Evolutionary conservation across 371 early-diverging fungal species (phyloP).

Genomic region (Smittium mucronatum): DNA sequence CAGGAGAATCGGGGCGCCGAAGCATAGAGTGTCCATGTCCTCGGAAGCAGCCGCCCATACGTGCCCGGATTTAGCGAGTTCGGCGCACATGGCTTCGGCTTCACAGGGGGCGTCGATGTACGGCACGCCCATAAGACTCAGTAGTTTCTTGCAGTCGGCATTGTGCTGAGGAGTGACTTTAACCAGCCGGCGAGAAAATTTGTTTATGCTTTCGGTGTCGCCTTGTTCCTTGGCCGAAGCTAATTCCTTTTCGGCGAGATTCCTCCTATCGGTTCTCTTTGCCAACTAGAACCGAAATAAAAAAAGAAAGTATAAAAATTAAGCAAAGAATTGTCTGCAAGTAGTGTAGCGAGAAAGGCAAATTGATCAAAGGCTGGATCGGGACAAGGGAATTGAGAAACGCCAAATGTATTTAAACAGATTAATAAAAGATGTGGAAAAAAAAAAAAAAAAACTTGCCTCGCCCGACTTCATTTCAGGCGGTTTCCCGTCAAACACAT

Average conservation of each 20-base stretch:
- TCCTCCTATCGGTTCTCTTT: too few relatives aligned
- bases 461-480: too few relatives aligned
- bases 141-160: slow-evolving; percentile 83
- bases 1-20: slow-evolving; percentile 81
- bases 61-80: slow-evolving; percentile 71
- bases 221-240: slow-evolving; percentile 80
- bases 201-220: slow-evolving; percentile 69
- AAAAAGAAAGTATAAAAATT: too few relatives aligned
- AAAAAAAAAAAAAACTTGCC: too few relatives aligned
- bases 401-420: too few relatives aligned
- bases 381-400: too few relatives aligned
- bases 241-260: slow-evolving; percentile 48
- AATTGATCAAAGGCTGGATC: too few relatives aligned
- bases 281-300: too few relatives aligned
- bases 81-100: slow-evolving; percentile 99
- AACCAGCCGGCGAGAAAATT: slow-evolving; percentile 84
- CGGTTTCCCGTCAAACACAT: too few relatives aligned
- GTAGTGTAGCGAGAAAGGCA: too few relatives aligned
- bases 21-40: slow-evolving; percentile 99
- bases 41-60: slow-evolving; percentile 98
- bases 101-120: slow-evolving; percentile 96
- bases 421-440: too few relatives aligned
- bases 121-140: slow-evolving; percentile 96
- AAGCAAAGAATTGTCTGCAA: too few relatives aligned
- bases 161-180: slow-evolving; percentile 93